Evolutionary conservation across 768 basidiomycete species (phyloP).

Genomic region (Cubamyces sp.): DNA sequence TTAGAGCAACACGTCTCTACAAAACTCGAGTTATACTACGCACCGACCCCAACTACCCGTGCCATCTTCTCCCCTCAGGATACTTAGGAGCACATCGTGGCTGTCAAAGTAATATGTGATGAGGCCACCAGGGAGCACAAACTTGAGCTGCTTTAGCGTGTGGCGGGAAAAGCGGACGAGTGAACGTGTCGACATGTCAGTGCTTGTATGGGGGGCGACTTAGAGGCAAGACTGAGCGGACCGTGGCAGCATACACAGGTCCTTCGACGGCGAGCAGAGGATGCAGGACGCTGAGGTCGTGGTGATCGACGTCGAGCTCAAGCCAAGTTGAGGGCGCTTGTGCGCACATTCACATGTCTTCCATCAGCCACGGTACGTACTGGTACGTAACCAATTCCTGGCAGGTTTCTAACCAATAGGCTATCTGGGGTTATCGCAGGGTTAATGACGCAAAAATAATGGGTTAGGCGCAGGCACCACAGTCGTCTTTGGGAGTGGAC

Average conservation of each 20-base stretch:
- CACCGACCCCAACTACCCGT: conserved; percentile 58
- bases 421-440: not conserved
- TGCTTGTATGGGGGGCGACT: not conserved
- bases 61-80: conserved; percentile 41
- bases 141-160: conserved; percentile 71
- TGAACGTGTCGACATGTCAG: conserved; percentile 26
- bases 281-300: conserved; percentile 10
- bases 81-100: conserved; percentile 49
- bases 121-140: conserved; percentile 70
- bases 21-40: conserved; percentile 31
- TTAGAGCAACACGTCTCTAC: not conserved
- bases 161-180: conserved; percentile 47
- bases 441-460: not conserved
- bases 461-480: not conserved
- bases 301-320: conserved; percentile 14
- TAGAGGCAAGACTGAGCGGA: not conserved
- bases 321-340: not conserved
- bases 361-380: not conserved
- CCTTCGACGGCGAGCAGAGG: conserved; percentile 3
- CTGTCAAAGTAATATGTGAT: conserved; percentile 68
- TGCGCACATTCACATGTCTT: conserved; percentile 9
- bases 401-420: not conserved
- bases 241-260: not conserved
- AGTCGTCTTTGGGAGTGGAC: not conserved
- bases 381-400: not conserved